A percentile compares a stretch with the other conserved stretches of the same genome.
Conservation (phyloP, 495 filamentous ascomycete species). For the Entonaema liquescens region DNA sequence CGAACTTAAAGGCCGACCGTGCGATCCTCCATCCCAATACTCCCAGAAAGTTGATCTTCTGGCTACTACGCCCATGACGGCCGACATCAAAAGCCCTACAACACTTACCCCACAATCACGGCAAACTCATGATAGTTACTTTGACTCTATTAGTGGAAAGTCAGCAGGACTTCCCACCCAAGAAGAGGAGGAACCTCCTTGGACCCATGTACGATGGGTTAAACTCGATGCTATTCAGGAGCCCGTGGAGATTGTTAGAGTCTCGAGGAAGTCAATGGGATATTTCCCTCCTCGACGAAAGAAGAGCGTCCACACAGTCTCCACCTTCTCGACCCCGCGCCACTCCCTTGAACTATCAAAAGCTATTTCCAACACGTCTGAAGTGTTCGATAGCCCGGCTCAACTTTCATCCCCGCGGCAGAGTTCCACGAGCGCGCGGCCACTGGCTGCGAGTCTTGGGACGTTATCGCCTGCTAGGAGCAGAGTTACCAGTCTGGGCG, state of each 20-base stretch:
- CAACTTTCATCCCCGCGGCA: slow-evolving; percentile 53
- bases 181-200: slow-evolving; percentile 62
- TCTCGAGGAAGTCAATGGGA: slow-evolving; percentile 81
- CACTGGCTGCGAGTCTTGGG: slow-evolving; percentile 38
- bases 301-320: slow-evolving; percentile 69
- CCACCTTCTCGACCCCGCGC: slow-evolving; percentile 67
- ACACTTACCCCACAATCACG: slow-evolving; percentile 24
- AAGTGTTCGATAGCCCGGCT: slow-evolving; percentile 46
- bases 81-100: slow-evolving; percentile 20
- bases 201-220: slow-evolving; percentile 90
- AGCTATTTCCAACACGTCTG: slow-evolving; percentile 47
- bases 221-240: slow-evolving; percentile 71
- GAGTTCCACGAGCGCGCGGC: slow-evolving; percentile 45
- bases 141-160: slow-evolving; percentile 47
- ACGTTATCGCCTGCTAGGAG: slow-evolving; percentile 44
- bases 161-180: slow-evolving; percentile 33
- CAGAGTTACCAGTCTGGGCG: slow-evolving; percentile 43
- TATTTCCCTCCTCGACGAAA: slow-evolving; percentile 92
- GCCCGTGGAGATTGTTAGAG: slow-evolving; percentile 85
- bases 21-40: slow-evolving; percentile 50
- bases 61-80: slow-evolving; percentile 53
- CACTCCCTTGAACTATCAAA: slow-evolving; percentile 69
- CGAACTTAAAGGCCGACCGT: slow-evolving; percentile 77
- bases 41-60: slow-evolving; percentile 55
- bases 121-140: slow-evolving; percentile 48